Percentiles rank a stretch among this genome's conserved stretches.
Conservation (phyloP, 768 basidiomycete species). For the Tricholoma flavovirens region DNA sequence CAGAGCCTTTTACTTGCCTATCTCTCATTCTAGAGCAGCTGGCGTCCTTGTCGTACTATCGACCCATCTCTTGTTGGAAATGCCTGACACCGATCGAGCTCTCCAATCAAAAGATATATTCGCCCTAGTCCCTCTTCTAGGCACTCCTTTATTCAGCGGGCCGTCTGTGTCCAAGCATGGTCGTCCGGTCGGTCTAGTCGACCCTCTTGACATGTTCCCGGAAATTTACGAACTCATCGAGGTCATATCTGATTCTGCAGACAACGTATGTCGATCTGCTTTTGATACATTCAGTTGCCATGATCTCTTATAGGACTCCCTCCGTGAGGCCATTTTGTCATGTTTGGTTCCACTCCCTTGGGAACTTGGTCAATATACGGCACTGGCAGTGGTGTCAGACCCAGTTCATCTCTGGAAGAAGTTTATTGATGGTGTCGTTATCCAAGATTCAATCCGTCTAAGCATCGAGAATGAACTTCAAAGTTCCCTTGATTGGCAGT, state of each 20-base stretch:
- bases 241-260: slow-evolving; percentile 4
- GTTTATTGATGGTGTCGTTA: slow-evolving; percentile 32
- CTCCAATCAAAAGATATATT: slow-evolving; percentile 39
- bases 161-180: slow-evolving; percentile 28
- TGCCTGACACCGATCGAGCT: slow-evolving; percentile 25
- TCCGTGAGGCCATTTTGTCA: slow-evolving; percentile 26
- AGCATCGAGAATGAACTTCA: slow-evolving; percentile 35
- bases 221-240: slow-evolving; percentile 32
- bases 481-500: slow-evolving; percentile 41
- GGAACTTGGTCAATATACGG: slow-evolving; percentile 28
- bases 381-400: slow-evolving; percentile 23
- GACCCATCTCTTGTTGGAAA: slow-evolving; percentile 28
- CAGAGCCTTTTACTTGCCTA: slow-evolving; percentile 35
- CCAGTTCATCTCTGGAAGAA: slow-evolving; percentile 38
- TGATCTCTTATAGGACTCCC: slow-evolving; percentile 14
- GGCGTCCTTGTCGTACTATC: slow-evolving; percentile 38
- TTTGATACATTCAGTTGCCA: neutral
- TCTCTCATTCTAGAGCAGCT: slow-evolving; percentile 17
- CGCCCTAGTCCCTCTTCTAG: slow-evolving; percentile 41
- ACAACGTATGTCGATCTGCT: slow-evolving; percentile 6
- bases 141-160: slow-evolving; percentile 37
- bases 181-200: slow-evolving; percentile 39
- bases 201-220: slow-evolving; percentile 55
- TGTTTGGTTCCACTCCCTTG: slow-evolving; percentile 31
- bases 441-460: slow-evolving; percentile 26